Base-by-base conservation (phyloP, 75 land plant genomes). In the Ceratopteris richardii region DNA sequence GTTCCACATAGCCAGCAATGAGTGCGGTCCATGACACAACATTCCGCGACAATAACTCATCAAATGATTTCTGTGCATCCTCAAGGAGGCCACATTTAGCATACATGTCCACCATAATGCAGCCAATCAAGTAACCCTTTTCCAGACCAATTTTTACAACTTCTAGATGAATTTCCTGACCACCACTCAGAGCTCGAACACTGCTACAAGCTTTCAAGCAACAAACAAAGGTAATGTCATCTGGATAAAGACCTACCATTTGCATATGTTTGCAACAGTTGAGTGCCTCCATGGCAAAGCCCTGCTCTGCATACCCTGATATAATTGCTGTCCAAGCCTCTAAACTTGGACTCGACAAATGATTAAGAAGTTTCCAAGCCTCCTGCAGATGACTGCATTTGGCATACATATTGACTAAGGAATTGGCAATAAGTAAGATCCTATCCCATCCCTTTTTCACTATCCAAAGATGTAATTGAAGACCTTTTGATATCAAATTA, bases 1-100 rank as follows among this genome's bases (percentile, higher is more conserved):
- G 71, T 47, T 66, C 66, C 11, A 68, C 66, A 66, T 80, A 84
- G 47, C 76, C 76, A 20, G 88, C 71, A 29, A 84, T 64, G 23
- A 84, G 68, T 51, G 76, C 66, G 1, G 87, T 73, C 75, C 73
- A 80, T 12, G 87, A 69, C 28, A 84, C 76, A 31, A 75, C 37
- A 53, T 71, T 77, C 18, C 75, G 68, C 25, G 64, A 63, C 43
- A 66, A 51, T 27, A 72, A 74, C 68, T 72, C 64, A 40, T 77
- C 76, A 55, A 84, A 57, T 65, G 80, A 56, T 20, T 69, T 58
- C 46, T 73, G 78, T 51, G 84, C 84, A 36, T 53, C 33, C 3
- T 23, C 12, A 53, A 76, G 51, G 42, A 31, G 12, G 16, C 58
- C 24, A 56, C 62, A 60, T 48, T 69, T 71, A 24, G 79, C 58